These are phyloP conservation scores for Pseudohyphozyma bogoriensis DNA, from an alignment of 768 basidiomycete genomes.

Conservation along the genomic window DNA sequence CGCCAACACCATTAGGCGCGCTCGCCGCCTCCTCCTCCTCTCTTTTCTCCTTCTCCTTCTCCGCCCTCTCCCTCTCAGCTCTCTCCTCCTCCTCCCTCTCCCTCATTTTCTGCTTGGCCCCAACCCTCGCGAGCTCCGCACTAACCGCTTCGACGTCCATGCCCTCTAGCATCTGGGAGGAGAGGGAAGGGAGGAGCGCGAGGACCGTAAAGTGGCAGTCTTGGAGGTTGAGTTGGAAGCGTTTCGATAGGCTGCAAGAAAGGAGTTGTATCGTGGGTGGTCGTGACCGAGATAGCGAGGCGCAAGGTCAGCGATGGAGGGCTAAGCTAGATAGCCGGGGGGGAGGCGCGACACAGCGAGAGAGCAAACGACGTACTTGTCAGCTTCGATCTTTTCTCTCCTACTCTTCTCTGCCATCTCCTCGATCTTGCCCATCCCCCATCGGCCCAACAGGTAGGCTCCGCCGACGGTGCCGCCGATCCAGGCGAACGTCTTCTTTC, in stretches of 20 bases:
- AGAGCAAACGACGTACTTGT: constrained; percentile 54
- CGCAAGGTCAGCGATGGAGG: not conserved
- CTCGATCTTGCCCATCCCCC: constrained; percentile 53
- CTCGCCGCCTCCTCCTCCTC: not conserved
- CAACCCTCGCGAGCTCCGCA: constrained; percentile 42
- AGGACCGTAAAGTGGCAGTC: constrained; percentile 66
- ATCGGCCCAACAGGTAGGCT: constrained; percentile 53
- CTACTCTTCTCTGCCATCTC: constrained; percentile 57
- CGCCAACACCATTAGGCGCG: too few species aligned
- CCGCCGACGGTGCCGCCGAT: constrained; percentile 51
- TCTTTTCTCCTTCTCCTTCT: not conserved
- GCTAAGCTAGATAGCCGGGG: not conserved
- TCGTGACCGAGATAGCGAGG: too few species aligned
- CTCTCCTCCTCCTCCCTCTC: constrained; percentile 4
- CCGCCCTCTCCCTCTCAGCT: not conserved
- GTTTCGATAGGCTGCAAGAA: constrained; percentile 55
- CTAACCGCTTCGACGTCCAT: constrained; percentile 71
- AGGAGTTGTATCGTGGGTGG: too few species aligned
- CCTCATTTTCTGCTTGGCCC: not conserved
- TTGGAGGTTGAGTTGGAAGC: constrained; percentile 67
- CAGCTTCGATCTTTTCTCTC: constrained; percentile 53
- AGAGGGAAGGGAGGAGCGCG: constrained; percentile 54
- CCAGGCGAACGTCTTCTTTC: constrained; percentile 46
- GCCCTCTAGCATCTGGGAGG: constrained; percentile 53
- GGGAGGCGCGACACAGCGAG: not conserved